phyloP scores from a whole-genome alignment of 768 basidiomycete species.

The Suillus paluster region DNA sequence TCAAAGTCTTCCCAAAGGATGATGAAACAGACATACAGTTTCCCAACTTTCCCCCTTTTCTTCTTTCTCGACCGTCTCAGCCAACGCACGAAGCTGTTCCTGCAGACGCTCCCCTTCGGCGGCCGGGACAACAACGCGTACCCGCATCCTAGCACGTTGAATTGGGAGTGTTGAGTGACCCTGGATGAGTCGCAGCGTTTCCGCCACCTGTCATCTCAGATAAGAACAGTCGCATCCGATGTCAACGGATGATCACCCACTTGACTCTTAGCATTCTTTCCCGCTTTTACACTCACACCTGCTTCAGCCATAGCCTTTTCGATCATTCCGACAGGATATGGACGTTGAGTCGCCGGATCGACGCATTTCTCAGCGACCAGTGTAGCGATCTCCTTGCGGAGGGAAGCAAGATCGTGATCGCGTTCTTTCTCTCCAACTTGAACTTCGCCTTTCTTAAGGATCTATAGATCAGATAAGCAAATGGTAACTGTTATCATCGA shows the following conservation, averaged over 20 bases:
- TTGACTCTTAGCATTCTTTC: constrained; percentile 95
- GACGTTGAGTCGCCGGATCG: constrained; percentile 85
- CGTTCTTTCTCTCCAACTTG: constrained; percentile 98
- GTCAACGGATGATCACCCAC: constrained; percentile 40
- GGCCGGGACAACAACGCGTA: constrained; percentile 77
- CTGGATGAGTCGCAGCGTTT: constrained; percentile 85
- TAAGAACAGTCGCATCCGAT: not conserved
- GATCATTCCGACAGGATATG: constrained; percentile 94
- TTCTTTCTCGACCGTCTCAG: constrained; percentile 85
- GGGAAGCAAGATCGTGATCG: constrained; percentile 81
- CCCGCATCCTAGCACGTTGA: constrained; percentile 90
- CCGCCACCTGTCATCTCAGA: constrained; percentile 66
- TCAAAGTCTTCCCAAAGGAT: not conserved
- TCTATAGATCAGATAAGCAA: constrained; percentile 48
- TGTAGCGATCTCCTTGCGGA: constrained; percentile 90
- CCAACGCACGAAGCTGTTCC: constrained; percentile 70
- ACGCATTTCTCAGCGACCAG: constrained; percentile 96
- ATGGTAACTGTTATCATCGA: no score
- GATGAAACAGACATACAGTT: constrained; percentile 58
- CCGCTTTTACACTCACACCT: constrained; percentile 86
- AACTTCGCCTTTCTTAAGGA: constrained; percentile 93
- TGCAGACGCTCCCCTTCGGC: constrained; percentile 69
- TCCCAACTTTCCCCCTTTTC: constrained; percentile 85
- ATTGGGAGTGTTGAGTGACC: constrained; percentile 87
- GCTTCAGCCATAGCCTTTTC: constrained; percentile 98